Base-by-base conservation (phyloP, 345 rosid genomes). In the Populus euphratica region DNA sequence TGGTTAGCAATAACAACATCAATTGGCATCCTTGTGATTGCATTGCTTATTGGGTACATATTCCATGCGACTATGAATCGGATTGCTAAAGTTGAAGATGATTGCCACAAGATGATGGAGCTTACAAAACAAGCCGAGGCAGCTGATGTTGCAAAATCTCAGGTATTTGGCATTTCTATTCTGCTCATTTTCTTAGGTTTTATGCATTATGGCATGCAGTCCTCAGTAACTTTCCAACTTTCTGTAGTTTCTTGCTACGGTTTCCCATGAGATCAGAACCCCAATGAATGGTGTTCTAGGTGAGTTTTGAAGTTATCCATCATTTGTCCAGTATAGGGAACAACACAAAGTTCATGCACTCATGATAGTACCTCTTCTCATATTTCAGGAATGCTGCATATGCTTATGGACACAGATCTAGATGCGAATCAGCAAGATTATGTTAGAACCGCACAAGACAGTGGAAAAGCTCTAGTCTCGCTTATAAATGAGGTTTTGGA, bases 281-380 rank as follows among this genome's bases (percentile, higher is more conserved):
- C 99, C 98, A 49, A 93, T 95, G 98, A 95, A 95, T 80, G 99
- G 99, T 80, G 98, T 95, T 83, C 88, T 95, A 74, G 99, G 99
- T 93, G 81, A 89, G 97, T 83, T 76, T 73, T 41, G 47, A 74
- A 67, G 72, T 39, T 71, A 11, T 49, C 74, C 36, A 76, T 44
- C 70, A 14, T 56, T 41, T 44, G 44, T 72, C 36, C 49, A 33
- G 75, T 31, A 25, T 47, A 27, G 36, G 50, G 16, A n/a, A 23
- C 56, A 74, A 25, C 20, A 49, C 44, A 68, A 31, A 75, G 17
- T 67, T 81, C 70, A 17, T 64, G n/a, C 17, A 54, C 44, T 38
- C 75, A 63, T 80, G 82, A 75, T 49, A 21, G 56, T 10, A 18
- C 56, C 68, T 1, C 44, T 20, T 69, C 36, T 70, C 21, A 2